Evolutionary conservation across 768 basidiomycete species (phyloP).

Genomic region (Mycena maculata): DNA sequence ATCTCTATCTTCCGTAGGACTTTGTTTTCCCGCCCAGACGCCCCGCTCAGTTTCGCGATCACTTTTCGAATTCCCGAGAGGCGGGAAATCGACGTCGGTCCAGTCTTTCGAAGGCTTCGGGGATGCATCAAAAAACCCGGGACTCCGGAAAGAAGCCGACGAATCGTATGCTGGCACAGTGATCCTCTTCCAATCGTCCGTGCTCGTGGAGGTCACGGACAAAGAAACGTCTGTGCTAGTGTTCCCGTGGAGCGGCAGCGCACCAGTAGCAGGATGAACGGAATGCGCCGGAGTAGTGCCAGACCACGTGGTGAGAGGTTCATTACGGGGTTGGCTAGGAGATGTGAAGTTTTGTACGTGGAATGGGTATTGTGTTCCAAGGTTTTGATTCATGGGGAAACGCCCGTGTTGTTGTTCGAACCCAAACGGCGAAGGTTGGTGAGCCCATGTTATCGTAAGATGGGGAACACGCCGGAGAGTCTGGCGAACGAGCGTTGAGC

Average conservation of each 20-base stretch:
- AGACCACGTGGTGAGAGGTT: conserved; percentile 28
- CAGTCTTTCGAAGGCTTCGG: conserved; percentile 36
- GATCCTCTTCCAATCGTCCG: conserved; percentile 34
- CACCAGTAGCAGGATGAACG: conserved; percentile 1
- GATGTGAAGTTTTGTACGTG: conserved; percentile 42
- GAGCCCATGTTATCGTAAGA: conserved; percentile 84
- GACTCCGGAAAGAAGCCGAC: conserved; percentile 27
- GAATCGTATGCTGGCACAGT: conserved; percentile 27
- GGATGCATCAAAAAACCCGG: conserved; percentile 14
- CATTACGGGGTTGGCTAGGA: conserved; percentile 23
- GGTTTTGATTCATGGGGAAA: conserved; percentile 24
- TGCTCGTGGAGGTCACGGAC: conserved; percentile 21
- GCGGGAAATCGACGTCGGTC: conserved; percentile 52
- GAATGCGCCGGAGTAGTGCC: conserved; percentile 14
- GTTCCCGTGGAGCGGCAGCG: background rate
- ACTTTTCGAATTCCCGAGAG: conserved; percentile 45
- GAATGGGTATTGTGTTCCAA: conserved; percentile 44
- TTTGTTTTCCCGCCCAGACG: conserved; percentile 42
- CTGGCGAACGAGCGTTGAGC: conserved; percentile 47
- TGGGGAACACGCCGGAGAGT: conserved; percentile 77
- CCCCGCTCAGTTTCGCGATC: conserved; percentile 40
- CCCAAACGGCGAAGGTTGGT: conserved; percentile 56
- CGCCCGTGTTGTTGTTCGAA: conserved; percentile 36
- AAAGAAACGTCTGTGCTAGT: conserved; percentile 19
- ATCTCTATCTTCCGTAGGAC: conserved; percentile 17